Evolutionary conservation across 2,329 filamentous ascomycete genomes (phyloP).

Genomic region (Pseudogymnoascus sp.): DNA sequence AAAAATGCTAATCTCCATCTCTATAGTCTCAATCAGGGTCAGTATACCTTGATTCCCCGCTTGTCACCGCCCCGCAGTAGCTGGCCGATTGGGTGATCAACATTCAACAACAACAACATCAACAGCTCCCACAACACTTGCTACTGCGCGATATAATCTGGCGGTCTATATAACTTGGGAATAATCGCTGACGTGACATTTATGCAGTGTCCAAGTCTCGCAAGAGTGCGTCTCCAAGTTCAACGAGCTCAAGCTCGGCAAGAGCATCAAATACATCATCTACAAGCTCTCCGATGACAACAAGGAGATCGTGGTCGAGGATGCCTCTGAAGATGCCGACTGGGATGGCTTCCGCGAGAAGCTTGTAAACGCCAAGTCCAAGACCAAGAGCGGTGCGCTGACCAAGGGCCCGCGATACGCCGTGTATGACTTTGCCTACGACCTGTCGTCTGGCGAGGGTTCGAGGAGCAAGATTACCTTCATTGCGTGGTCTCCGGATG

Average conservation of each 20-base stretch:
- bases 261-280: slow-evolving; percentile 79
- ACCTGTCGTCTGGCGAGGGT: slow-evolving; percentile 63
- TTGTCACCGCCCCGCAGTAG: slow-evolving; percentile 13
- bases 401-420: slow-evolving; percentile 72
- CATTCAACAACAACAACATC: not conserved
- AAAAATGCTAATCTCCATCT: not conserved
- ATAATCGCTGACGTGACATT: not conserved
- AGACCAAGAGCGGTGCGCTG: slow-evolving; percentile 55
- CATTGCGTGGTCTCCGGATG: slow-evolving; percentile 74
- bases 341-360: slow-evolving; percentile 69
- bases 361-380: slow-evolving; percentile 65
- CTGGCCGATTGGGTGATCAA: not conserved
- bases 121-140: not conserved
- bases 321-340: slow-evolving; percentile 57
- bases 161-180: no score
- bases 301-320: slow-evolving; percentile 75
- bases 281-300: slow-evolving; percentile 80
- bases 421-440: slow-evolving; percentile 78
- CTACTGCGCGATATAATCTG: not conserved
- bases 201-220: slow-evolving; percentile 58
- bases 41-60: slow-evolving; percentile 31
- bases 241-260: slow-evolving; percentile 77
- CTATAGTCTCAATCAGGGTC: slow-evolving; percentile 61
- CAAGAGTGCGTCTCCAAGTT: slow-evolving; percentile 63
- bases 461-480: slow-evolving; percentile 73